Base-by-base conservation (phyloP, 805 yeast species). In the Yamadazyma olivae region DNA sequence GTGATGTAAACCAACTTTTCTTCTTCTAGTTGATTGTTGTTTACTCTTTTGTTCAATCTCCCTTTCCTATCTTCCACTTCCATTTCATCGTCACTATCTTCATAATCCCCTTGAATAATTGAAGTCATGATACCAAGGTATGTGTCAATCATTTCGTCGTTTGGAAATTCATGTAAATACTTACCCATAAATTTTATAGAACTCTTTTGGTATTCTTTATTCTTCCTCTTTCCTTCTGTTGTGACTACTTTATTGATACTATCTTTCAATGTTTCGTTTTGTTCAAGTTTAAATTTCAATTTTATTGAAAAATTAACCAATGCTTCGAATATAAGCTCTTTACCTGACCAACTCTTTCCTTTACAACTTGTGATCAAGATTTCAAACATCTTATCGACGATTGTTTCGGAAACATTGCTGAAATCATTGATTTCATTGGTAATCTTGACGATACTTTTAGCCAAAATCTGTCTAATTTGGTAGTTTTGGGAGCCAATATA, bases 321-420 rank as follows among this genome's bases (percentile, higher is more conserved):
- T 0, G 96, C 85, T 24, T 77, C 78, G 14, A 88, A 63, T 1
- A 93, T 72, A 19, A 69, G 57, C 47, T 89, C 96, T 50, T 91
- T 91, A 5, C 97, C 98, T 12, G 71, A 70, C 93, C 96, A 91
- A 7, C 91, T 75, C 41, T 95, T 76, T 1, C 96, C 96, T 37
- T 71, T 67, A 37, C 80, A 69, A 0, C 95, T 77, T 19, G 70
- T 71, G 13, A 84, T 53, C 30, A 87, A 62, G 5, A 79, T 62
- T 0, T 64, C 58, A 39, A 84, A 75, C 13, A 87, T 54, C 24
- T 54, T 46, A 2, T 38, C 18, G 3, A 43, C 41, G 6, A 46
- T 18, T 1, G 36, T 38, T 2, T 52, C 52, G 2, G 65, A 50
- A 3, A 58, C 54, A 27, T 49, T 41, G 16, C 43, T 39, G 16